Evolutionary conservation across 352 stramenopile genomes (phyloP), one percentile per base, ranked within the genome.

Genomic region (Phytophthora nicotianae): DNA sequence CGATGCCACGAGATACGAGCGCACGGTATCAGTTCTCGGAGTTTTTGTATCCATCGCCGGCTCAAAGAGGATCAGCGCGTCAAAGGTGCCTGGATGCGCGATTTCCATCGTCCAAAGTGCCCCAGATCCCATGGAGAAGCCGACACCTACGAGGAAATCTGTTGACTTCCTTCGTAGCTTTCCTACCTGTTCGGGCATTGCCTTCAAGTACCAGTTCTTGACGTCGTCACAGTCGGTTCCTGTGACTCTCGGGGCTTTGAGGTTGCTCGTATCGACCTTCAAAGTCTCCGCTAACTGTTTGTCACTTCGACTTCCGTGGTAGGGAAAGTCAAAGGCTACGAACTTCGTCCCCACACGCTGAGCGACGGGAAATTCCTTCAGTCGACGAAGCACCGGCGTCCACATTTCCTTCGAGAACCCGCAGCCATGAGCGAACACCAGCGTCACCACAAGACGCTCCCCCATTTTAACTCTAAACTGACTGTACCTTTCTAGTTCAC

Each of bases 351-450:
- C 20, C 23, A 72, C 59, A 8, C 37, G 52, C 43, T 71, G 60
- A 29, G 72, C 21, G 14, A 70, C 47, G 8, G 47, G 19, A 1
- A 58, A 65, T 11, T 40, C 40, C 50, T 65, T 45, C 21, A 79
- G 10, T 2, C 62, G 66, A 19, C 58, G 46, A 19, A 75, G 56
- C 13, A 81, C 69, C 11, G 75, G 75, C 40, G 52, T 35, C 75
- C 75, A 83, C n/a, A 65, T 74, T 10, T 73, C 72, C 38, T 79
- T 69, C 14, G 65, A 79, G 59, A 81, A 81, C 16, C 69, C 58
- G 7, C 62, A 63, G 35, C 65, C 75, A 57, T 83, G 75, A 4
- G 55, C 65, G 32, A 81, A 75, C 38, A 83, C 17, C 52, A 81
- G 33, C 35, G 68, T 71, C 56, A 76, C 65, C 24, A 46, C 57